Evolutionary conservation across 2,329 filamentous ascomycete genomes (phyloP).

Genomic region (Davidsoniella australis): DNA sequence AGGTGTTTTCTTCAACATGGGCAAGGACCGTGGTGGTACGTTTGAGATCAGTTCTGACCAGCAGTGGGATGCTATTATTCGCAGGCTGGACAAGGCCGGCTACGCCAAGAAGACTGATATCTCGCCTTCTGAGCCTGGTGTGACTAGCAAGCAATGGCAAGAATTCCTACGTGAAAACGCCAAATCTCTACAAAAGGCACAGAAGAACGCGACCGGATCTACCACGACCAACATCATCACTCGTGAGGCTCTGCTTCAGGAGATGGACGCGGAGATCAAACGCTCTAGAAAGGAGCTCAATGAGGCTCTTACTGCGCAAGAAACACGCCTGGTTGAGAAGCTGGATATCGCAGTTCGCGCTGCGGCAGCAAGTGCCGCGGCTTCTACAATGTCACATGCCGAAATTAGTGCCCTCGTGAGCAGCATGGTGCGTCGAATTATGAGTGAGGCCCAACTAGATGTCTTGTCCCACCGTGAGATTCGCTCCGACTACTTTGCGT

Average conservation of each 20-base stretch:
- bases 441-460: constrained; percentile 29
- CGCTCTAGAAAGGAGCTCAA: constrained; percentile 24
- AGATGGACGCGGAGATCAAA: constrained; percentile 24
- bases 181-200: constrained; percentile 20
- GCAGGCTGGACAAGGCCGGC: constrained; percentile 23
- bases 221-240: constrained; percentile 24
- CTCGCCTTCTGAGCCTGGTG: background rate
- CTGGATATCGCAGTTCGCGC: constrained; percentile 15
- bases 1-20: constrained; percentile 28
- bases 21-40: constrained; percentile 22
- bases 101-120: constrained; percentile 9
- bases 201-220: constrained; percentile 16
- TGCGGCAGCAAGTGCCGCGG: constrained; percentile 3
- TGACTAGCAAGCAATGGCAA: constrained; percentile 21
- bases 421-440: constrained; percentile 24
- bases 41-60: constrained; percentile 26
- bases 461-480: constrained; percentile 31
- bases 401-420: constrained; percentile 28
- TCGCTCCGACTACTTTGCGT: constrained; percentile 24
- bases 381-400: constrained; percentile 20
- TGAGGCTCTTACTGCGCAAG: constrained; percentile 23
- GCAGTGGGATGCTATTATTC: constrained; percentile 30
- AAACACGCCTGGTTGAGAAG: constrained; percentile 19
- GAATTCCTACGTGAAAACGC: constrained; percentile 18
- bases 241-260: constrained; percentile 30